Evolutionary conservation across 2,329 filamentous ascomycete species (phyloP), one percentile per base, ranked within the genome.

Genomic region (Epichloe scottii): DNA sequence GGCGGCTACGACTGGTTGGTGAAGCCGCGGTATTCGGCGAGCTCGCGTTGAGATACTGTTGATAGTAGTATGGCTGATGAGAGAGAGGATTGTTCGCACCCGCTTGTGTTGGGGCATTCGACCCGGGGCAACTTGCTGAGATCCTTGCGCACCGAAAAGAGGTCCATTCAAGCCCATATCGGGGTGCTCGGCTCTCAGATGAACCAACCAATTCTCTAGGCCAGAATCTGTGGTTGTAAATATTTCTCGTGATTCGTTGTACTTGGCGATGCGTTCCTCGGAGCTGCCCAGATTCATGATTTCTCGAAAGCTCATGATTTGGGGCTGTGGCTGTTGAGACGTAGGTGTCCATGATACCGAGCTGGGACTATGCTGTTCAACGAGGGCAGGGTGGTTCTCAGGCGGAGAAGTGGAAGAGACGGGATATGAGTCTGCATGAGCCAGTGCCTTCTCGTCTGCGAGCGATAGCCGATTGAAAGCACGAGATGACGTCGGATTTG

Each of bases 181-280:
- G 0, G 74, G 69, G 50, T 75, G 65, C 54, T 72, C 66, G 5
- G 61, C 58, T 51, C 71, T 67, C 55, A 79, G 62, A n/a, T 65
- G 59, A 1, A 58, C 51, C 21, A 83, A 66, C 81, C 80, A 84
- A 35, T 71, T 66, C 3, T 68, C 72, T n/a, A 97, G 70, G 1
- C 90, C 89, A 5, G 85, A 85, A 53, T 95, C 82, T 63, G 85
- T 81, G 12, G 69, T 66, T 0, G 85, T 82, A 64, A 89, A 89
- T 44, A 85, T 78, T 15, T 78, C 70, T 43, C 88, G 79, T 0
- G 86, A 85, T 52, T 84, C 78, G 53, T 87, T 79, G 63, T 87
- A 95, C 14, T 81, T 83, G 42, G 76, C 72, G 53, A 93, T 86
- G 19, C 89, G 81, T 57, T 93, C 83, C 14, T 74, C 66, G 0